These are phyloP conservation scores for Kwoniella sp. DNA, from an alignment of 768 basidiomycete species.

Conservation along the genomic window DNA sequence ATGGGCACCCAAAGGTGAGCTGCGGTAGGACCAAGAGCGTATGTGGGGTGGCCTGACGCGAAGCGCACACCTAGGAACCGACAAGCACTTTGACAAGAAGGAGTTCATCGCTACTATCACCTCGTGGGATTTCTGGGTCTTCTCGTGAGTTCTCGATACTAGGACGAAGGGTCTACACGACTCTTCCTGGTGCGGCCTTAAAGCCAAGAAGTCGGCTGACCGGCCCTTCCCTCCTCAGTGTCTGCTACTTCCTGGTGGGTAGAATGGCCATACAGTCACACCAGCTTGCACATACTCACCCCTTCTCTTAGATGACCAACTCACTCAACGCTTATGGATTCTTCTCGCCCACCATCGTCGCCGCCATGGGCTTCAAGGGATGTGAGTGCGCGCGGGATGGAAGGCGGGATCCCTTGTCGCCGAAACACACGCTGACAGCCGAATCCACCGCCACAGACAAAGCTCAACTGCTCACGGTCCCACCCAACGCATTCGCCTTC, in stretches of 20 bases:
- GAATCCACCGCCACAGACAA: slow-evolving; percentile 6
- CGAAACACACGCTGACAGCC: not conserved
- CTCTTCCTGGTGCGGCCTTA: not conserved
- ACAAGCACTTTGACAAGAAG: slow-evolving; percentile 26
- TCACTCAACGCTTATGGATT: slow-evolving; percentile 21
- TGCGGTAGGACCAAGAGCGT: too few species aligned
- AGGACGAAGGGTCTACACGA: too few species aligned
- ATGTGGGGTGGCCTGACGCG: too few species aligned
- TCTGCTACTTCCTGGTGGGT: not conserved
- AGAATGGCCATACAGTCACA: not conserved
- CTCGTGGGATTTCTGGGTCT: slow-evolving; percentile 20
- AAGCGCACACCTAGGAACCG: slow-evolving; percentile 6
- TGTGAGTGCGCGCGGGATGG: slow-evolving; percentile 12
- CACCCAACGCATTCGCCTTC: slow-evolving; percentile 31
- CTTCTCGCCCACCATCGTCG: slow-evolving; percentile 21
- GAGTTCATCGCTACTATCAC: slow-evolving; percentile 22
- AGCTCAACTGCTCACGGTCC: slow-evolving; percentile 28
- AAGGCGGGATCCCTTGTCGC: not conserved
- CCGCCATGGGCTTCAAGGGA: slow-evolving; percentile 30
- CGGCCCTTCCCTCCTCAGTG: not conserved
- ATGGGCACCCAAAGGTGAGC: slow-evolving; percentile 19
- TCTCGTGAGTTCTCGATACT: too few species aligned
- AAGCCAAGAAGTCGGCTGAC: too few species aligned
- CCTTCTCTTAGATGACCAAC: slow-evolving; percentile 6
- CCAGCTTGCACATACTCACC: too few species aligned